Conservation (phyloP, 192 early-diverging fungal species). For the Endogone sp. region DNA sequence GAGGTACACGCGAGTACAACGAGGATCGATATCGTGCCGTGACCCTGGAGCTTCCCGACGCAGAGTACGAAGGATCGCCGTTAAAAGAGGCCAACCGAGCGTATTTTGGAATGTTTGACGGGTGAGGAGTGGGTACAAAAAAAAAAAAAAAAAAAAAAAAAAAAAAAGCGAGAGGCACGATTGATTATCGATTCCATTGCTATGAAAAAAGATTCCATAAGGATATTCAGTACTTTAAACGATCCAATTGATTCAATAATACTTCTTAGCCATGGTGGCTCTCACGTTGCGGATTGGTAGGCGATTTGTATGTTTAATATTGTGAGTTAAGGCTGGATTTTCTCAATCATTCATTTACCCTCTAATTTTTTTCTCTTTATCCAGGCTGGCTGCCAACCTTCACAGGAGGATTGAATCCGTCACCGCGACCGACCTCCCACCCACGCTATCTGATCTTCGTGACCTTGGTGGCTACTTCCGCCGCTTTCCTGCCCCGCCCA, state of each 20-base stretch:
- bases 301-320: no score
- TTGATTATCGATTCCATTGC: no score
- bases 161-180: no score
- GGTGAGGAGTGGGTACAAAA: constrained; percentile 28
- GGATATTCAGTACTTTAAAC: no score
- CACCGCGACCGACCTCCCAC: constrained; percentile 29
- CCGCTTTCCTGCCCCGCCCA: constrained; percentile 27
- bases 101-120: constrained; percentile 60
- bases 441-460: constrained; percentile 30
- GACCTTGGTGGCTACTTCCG: constrained; percentile 42
- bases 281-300: constrained; percentile 32
- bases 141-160: no score
- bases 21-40: constrained; percentile 50
- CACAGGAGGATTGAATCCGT: constrained; percentile 45
- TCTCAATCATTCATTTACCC: background rate
- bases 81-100: constrained; percentile 15
- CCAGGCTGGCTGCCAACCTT: constrained; percentile 39
- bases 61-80: constrained; percentile 6
- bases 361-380: background rate
- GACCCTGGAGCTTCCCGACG: constrained; percentile 24
- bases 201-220: no score
- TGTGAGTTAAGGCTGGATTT: no score
- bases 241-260: no score
- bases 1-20: constrained; percentile 50
- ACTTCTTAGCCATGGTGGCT: constrained; percentile 35